These are phyloP conservation scores for Dendrostoma leiphaemia DNA, from an alignment of 2,329 filamentous ascomycete species.

Conservation along the genomic window DNA sequence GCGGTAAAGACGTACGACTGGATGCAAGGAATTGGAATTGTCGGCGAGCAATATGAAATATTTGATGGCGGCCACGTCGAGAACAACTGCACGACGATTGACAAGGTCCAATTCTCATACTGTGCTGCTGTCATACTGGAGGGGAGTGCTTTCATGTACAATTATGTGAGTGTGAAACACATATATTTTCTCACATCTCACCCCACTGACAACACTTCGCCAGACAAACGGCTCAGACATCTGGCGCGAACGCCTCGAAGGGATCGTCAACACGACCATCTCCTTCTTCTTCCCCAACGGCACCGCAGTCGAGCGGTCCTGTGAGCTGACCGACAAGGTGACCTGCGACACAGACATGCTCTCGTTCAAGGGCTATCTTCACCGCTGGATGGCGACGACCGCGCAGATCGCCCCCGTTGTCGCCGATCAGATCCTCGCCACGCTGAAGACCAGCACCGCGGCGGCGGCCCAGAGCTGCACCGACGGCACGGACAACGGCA, in stretches of 20 bases:
- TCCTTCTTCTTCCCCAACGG: conserved; percentile 31
- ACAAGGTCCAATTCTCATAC: conserved; percentile 59
- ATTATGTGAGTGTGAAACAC: conserved; percentile 49
- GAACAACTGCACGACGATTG: conserved; percentile 53
- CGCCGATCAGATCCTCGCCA: conserved; percentile 38
- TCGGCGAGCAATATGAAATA: conserved; percentile 55
- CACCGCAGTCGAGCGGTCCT: conserved; percentile 49
- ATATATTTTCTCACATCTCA: no score
- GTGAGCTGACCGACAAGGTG: conserved; percentile 44
- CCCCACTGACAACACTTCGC: neutral
- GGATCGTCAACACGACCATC: conserved; percentile 40
- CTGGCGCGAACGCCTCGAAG: conserved; percentile 52
- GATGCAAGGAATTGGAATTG: conserved; percentile 40
- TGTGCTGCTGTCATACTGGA: conserved; percentile 57
- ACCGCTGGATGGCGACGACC: conserved; percentile 47
- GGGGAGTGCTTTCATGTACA: conserved; percentile 65
- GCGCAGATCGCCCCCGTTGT: conserved; percentile 49
- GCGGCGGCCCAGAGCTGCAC: conserved; percentile 46
- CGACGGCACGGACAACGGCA: conserved; percentile 9
- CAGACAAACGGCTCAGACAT: conserved; percentile 45
- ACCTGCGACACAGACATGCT: conserved; percentile 58
- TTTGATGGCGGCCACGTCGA: conserved; percentile 56
- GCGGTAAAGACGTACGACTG: conserved; percentile 51
- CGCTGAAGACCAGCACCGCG: conserved; percentile 43
- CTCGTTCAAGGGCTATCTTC: conserved; percentile 57